Percentiles rank a stretch among this genome's conserved stretches.
Conservation (phyloP, 345 rosid genomes). For the Brassica incana region DNA sequence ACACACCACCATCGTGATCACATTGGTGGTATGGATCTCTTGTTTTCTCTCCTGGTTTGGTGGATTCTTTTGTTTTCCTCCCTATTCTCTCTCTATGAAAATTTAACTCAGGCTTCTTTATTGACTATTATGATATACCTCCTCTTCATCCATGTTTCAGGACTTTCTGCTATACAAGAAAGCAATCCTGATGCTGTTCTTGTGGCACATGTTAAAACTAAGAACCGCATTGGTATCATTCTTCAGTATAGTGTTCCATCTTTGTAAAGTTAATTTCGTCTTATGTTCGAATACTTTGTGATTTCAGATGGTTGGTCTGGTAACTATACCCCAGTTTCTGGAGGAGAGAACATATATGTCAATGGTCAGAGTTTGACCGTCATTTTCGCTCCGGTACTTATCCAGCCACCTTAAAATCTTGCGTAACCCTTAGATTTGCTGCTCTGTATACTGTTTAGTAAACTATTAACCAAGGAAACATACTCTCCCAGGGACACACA, state of each 20-base stretch:
- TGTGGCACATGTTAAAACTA: conserved; percentile 69
- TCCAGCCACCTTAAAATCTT: background rate
- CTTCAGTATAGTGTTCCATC: background rate
- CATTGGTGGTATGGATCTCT: conserved; percentile 61
- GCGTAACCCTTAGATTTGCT: background rate
- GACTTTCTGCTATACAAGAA: conserved; percentile 74
- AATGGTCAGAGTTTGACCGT: conserved; percentile 68
- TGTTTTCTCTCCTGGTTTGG: background rate
- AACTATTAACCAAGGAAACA: conserved; percentile 16
- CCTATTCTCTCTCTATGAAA: background rate
- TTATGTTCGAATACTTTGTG: conserved; percentile 18
- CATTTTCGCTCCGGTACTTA: conserved; percentile 73
- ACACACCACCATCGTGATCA: conserved; percentile 92
- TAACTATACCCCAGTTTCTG: conserved; percentile 60
- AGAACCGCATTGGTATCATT: conserved; percentile 51
- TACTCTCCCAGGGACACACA: conserved; percentile 75
- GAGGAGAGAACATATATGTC: conserved; percentile 75
- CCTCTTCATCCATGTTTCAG: conserved; percentile 45
- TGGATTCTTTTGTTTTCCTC: too few species aligned
- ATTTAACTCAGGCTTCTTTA: background rate
- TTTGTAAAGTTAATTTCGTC: background rate
- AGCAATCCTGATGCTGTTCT: conserved; percentile 3
- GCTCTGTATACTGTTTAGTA: background rate
- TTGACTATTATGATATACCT: conserved; percentile 20
- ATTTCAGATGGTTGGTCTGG: conserved; percentile 72